These are phyloP conservation scores for Lavandula angustifolia DNA, from an alignment of 257 asterid species.

Conservation along the genomic window DNA sequence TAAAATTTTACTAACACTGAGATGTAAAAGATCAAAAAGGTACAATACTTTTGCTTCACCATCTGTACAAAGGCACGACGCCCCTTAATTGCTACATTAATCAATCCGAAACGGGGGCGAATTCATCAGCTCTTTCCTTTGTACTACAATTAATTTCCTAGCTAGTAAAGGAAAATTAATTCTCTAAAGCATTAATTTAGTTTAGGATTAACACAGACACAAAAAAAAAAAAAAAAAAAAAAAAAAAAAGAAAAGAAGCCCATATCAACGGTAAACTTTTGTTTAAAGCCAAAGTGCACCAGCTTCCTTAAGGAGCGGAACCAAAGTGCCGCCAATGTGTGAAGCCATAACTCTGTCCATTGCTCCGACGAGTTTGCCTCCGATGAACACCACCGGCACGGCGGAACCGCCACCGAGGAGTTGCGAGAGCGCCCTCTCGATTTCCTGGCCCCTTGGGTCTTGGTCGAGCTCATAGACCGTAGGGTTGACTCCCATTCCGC, in stretches of 20 bases:
- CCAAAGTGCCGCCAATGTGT: conserved; percentile 52
- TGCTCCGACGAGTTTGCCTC: conserved; percentile 57
- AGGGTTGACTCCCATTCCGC: conserved; percentile 64
- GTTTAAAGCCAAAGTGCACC: conserved; percentile 62
- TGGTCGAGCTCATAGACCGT: conserved; percentile 60
- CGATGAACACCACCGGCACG: conserved; percentile 58
- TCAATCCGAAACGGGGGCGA: conserved; percentile 11
- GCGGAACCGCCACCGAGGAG: conserved; percentile 47
- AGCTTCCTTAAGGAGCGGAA: conserved; percentile 61
- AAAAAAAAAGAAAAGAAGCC: not conserved
- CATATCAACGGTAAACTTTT: not conserved
- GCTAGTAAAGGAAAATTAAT: conserved; percentile 18
- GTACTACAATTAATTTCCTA: conserved; percentile 23
- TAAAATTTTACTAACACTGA: not conserved
- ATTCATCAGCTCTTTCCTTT: conserved; percentile 23
- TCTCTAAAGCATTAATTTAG: conserved; percentile 4
- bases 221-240: not conserved
- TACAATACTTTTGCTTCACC: conserved; percentile 23
- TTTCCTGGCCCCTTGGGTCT: conserved; percentile 47
- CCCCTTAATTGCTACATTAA: conserved; percentile 30
- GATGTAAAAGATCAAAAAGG: not conserved
- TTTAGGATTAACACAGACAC: not conserved
- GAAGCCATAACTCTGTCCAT: conserved; percentile 69
- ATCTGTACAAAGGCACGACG: conserved; percentile 32
- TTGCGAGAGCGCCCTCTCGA: conserved; percentile 43